phyloP scores from a whole-genome alignment of 73 alveolate genomes.

The Paramecium octaurelia region DNA sequence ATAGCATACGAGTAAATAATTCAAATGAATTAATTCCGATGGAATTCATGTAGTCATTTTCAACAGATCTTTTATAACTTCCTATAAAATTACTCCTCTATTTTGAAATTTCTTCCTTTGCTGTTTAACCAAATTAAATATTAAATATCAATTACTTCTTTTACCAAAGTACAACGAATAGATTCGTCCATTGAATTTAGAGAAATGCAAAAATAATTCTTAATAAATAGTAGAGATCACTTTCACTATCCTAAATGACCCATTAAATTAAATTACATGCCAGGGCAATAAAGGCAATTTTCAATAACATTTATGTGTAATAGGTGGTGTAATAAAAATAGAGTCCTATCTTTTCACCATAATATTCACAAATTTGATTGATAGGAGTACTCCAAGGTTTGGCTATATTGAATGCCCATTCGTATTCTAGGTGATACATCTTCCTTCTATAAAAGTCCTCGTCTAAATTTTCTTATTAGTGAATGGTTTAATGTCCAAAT shows the following conservation, averaged over 20 bases:
- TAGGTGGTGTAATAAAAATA: neutral
- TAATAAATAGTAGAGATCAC: neutral
- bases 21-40: neutral
- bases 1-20: neutral
- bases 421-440: neutral
- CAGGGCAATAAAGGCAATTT: neutral
- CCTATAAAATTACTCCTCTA: constrained; percentile 19
- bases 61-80: neutral
- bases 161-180: neutral
- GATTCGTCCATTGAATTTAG: constrained; percentile 16
- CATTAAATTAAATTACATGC: neutral
- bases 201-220: neutral
- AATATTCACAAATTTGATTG: neutral
- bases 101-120: neutral
- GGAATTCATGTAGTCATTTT: neutral
- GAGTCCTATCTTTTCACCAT: constrained; percentile 29
- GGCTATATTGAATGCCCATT: neutral
- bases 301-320: neutral
- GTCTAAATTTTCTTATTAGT: neutral
- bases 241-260: neutral
- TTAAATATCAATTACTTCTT: neutral
- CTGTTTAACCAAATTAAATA: neutral
- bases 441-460: neutral
- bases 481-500: neutral
- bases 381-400: constrained; percentile 7